Conservation (phyloP, 495 filamentous ascomycete genomes). For the Penicillium coffeae region DNA sequence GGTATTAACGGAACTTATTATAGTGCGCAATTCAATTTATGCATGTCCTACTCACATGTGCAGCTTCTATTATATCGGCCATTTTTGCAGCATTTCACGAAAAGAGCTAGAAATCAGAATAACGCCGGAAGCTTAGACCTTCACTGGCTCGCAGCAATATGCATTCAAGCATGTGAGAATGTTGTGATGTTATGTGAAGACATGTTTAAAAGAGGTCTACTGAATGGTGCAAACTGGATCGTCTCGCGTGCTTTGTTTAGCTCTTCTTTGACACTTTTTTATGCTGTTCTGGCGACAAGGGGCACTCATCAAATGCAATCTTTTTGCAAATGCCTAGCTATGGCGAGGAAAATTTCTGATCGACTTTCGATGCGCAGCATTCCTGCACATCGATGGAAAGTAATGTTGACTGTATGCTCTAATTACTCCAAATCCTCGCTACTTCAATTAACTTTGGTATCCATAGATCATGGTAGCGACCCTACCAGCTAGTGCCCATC, state of each 20-base stretch:
- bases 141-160: background rate
- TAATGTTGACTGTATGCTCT: background rate
- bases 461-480: background rate
- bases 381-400: constrained; percentile 1
- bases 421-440: background rate
- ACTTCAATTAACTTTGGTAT: background rate
- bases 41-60: background rate
- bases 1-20: background rate
- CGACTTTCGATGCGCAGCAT: background rate
- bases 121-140: background rate
- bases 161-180: background rate
- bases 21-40: background rate
- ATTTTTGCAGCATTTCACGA: background rate
- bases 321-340: background rate
- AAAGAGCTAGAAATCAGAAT: background rate
- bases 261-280: background rate
- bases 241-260: background rate
- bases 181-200: constrained; percentile 1
- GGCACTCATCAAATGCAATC: background rate
- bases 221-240: background rate
- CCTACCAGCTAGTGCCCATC: background rate
- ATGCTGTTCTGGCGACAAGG: background rate
- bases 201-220: background rate
- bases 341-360: background rate
- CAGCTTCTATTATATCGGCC: background rate